These are phyloP conservation scores for Leccinellum albellum DNA, from an alignment of 768 basidiomycete genomes.

Conservation along the genomic window DNA sequence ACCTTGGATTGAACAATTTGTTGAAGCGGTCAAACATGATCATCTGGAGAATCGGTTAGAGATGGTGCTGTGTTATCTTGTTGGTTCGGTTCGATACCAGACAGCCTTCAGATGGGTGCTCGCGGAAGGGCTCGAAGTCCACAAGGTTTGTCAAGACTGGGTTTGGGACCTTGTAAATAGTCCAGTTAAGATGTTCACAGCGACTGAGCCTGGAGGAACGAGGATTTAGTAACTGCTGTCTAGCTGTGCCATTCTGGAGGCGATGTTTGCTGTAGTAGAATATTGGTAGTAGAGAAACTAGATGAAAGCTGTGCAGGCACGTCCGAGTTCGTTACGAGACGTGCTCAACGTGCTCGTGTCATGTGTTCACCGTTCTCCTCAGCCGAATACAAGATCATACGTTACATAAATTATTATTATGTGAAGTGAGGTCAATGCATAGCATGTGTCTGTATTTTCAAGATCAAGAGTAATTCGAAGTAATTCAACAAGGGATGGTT, in stretches of 20 bases:
- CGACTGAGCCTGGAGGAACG: not conserved
- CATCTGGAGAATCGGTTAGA: not conserved
- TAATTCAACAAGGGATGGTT: not conserved
- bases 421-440: too few species aligned
- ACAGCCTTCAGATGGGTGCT: not conserved
- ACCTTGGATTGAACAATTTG: not conserved
- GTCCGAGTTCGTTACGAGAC: too few species aligned
- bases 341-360: too few species aligned
- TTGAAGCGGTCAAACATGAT: not conserved
- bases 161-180: not conserved
- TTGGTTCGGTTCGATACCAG: not conserved
- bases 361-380: not conserved
- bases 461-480: not conserved
- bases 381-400: not conserved
- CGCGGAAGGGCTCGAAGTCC: not conserved
- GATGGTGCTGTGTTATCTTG: not conserved
- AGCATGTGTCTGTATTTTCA: too few species aligned
- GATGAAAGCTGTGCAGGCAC: not conserved
- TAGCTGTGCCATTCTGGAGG: not conserved
- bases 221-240: too few species aligned
- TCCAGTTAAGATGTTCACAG: not conserved
- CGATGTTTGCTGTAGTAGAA: not conserved
- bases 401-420: too few species aligned
- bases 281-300: not conserved
- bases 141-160: not conserved